phyloP scores from a whole-genome alignment of 352 stramenopile genomes.

The Aphanomyces euteiches region DNA sequence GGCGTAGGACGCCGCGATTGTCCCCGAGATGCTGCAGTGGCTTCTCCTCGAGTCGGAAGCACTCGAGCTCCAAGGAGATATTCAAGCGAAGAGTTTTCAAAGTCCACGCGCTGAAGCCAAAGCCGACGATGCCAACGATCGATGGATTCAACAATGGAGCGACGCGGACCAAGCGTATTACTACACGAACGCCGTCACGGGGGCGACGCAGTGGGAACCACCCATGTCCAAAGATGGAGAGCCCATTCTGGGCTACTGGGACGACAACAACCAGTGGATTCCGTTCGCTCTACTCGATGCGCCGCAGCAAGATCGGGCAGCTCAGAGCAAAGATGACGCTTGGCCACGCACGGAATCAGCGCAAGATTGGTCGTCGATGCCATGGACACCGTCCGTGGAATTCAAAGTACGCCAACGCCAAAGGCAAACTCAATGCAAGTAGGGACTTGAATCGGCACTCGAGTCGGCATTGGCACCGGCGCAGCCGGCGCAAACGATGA shows the following conservation, averaged over 20 bases:
- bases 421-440: background rate
- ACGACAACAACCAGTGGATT: constrained; percentile 51
- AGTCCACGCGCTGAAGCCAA: constrained; percentile 31
- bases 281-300: constrained; percentile 12
- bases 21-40: constrained; percentile 72
- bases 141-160: constrained; percentile 65
- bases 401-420: background rate
- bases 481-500: background rate
- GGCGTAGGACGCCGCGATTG: constrained; percentile 44
- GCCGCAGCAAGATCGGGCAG: background rate
- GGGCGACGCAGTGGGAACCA: constrained; percentile 60
- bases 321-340: constrained; percentile 11
- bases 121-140: constrained; percentile 40
- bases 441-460: constrained; percentile 16
- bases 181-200: constrained; percentile 56
- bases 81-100: constrained; percentile 52
- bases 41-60: constrained; percentile 68
- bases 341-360: background rate
- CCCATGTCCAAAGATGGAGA: constrained; percentile 34
- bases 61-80: constrained; percentile 53
- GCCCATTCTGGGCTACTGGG: constrained; percentile 48
- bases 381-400: background rate
- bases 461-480: background rate
- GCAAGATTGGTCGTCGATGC: background rate
- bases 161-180: constrained; percentile 55